Evolutionary conservation across 139 green algal genomes (phyloP).

Genomic region (Choricystis sp.): DNA sequence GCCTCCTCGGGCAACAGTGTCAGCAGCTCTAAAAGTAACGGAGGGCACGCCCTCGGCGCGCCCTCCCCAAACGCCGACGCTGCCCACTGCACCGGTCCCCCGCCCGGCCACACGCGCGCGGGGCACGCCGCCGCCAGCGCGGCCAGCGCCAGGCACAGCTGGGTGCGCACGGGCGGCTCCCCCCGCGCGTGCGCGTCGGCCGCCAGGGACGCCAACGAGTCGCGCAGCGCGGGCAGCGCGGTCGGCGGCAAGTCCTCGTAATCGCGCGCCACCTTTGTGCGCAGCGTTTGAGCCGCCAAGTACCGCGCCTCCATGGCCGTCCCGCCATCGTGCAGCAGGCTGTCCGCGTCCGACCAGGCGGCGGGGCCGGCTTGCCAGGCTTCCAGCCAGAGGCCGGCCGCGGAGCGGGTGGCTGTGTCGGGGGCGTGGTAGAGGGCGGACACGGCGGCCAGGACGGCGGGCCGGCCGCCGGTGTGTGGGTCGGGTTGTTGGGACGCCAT

Average conservation of each 20-base stretch:
- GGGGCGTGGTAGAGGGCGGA: conserved; percentile 64
- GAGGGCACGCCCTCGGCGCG: conserved; percentile 23
- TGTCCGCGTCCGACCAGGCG: conserved; percentile 51
- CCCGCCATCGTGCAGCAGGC: conserved; percentile 48
- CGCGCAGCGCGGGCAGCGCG: conserved; percentile 36
- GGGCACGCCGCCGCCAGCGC: conserved; percentile 59
- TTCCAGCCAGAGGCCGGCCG: conserved; percentile 66
- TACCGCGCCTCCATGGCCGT: conserved; percentile 59
- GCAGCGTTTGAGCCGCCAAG: conserved; percentile 75
- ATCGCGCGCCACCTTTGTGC: conserved; percentile 76
- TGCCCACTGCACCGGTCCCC: conserved; percentile 21
- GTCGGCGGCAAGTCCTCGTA: conserved; percentile 72
- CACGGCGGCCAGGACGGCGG: too few species aligned
- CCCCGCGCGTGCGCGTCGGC: conserved; percentile 6
- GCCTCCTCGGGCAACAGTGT: conserved; percentile 73
- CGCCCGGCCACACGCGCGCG: conserved; percentile 31
- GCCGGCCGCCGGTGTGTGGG: too few species aligned
- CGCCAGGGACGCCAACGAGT: conserved; percentile 43
- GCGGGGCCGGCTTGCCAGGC: conserved; percentile 52
- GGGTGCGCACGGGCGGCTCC: conserved; percentile 46
- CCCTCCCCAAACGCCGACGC: conserved; percentile 14
- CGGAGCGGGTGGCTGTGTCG: conserved; percentile 32
- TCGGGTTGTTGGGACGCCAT: too few species aligned
- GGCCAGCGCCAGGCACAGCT: conserved; percentile 75
- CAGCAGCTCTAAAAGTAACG: conserved; percentile 74